phyloP scores from a whole-genome alignment of 495 filamentous ascomycete species.

The Choiromyces venosus region DNA sequence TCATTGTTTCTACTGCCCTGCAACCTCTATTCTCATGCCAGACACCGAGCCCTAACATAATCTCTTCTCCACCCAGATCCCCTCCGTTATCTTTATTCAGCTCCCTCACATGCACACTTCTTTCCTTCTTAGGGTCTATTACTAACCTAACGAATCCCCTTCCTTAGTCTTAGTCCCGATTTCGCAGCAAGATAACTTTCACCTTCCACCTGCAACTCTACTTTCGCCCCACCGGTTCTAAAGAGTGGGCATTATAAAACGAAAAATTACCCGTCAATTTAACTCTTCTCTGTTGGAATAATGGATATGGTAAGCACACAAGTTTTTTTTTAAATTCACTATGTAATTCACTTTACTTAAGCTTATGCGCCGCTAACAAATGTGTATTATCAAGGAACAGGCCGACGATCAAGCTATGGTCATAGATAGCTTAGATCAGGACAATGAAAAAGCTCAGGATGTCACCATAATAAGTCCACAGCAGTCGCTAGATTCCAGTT shows the following conservation, averaged over 20 bases:
- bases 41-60: neutral
- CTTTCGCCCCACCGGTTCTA: neutral
- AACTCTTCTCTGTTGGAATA: neutral
- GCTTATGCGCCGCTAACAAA: neutral
- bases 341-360: neutral
- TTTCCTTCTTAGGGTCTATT: neutral
- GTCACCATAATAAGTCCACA: constrained; percentile 79
- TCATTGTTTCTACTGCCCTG: neutral
- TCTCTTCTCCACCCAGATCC: neutral
- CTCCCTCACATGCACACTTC: neutral
- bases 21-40: constrained; percentile 1
- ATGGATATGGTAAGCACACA: neutral
- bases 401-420: constrained; percentile 37
- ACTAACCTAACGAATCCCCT: neutral
- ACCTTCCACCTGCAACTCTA: neutral
- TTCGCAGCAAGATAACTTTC: neutral
- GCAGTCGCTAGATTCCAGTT: constrained; percentile 50
- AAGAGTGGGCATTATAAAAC: neutral
- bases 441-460: constrained; percentile 70
- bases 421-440: constrained; percentile 49
- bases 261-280: neutral
- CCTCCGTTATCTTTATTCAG: neutral
- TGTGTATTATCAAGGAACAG: constrained; percentile 2
- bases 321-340: neutral
- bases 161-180: neutral